Base-by-base conservation (phyloP, 495 filamentous ascomycete species). In the Tetracladium setigerum region DNA sequence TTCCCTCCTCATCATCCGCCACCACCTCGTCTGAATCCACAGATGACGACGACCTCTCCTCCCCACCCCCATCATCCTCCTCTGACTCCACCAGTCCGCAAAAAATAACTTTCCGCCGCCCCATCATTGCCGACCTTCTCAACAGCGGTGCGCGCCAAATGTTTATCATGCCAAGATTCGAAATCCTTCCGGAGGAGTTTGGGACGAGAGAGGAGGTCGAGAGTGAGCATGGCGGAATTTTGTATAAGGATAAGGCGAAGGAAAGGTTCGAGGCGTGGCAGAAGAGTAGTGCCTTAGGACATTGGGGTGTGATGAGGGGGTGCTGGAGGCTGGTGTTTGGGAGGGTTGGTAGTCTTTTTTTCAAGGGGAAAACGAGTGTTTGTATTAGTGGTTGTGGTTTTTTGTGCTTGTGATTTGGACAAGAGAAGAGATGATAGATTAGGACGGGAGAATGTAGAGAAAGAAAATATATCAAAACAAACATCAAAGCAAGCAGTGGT, bases 271-370 rank as follows among this genome's bases (percentile, higher is more conserved):
- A 73, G 41, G 70, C 74, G 61, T 86, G 77, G 72, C 88, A 94
- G 62, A 74, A 79, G 59, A 67, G 71, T 42, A 84, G 81, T 49
- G 91, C 91, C 4, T 50, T 85, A 30, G 82, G 83, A 34, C 92
- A 98, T 67, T 98, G 92, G 92, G 64, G 67, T 16, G 81, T 98
- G 32, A 98, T 97, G 85, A 76, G 92, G 61, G 67, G 5, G 90
- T 95, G 5, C 44, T 97, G 44, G 89, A 91, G 11, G 72, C 67
- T 46, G 61, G 62, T 16, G 81, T 96, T 5, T 98, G 92, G 92
- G 83, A 94, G 72, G 77, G 78, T 45, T 96, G 89, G 87, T 97
- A 66, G 22, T n/a, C n/a, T n/a, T n/a, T n/a, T n/a, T n/a, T n/a
- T n/a, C n/a, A n/a, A n/a, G n/a, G n/a, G n/a, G n/a, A n/a, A n/a